phyloP scores from a whole-genome alignment of 2,329 filamentous ascomycete species.

The Samsoniella hepiali region DNA sequence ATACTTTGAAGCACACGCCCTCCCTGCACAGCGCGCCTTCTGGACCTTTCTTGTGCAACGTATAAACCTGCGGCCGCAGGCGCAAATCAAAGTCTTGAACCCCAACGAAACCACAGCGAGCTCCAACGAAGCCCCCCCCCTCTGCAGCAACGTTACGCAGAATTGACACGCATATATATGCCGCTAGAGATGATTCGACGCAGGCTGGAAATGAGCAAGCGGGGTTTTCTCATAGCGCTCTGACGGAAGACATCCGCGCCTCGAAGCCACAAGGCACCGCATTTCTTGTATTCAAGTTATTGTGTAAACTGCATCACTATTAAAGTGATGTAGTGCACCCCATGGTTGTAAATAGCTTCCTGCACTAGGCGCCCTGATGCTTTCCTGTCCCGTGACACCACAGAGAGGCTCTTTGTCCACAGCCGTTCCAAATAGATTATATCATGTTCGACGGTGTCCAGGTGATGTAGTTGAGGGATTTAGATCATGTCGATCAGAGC shows the following conservation, averaged over 20 bases:
- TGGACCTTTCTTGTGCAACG: not conserved
- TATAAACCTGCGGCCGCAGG: not conserved
- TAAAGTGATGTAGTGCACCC: not conserved
- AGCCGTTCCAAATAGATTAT: not conserved
- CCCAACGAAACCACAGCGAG: not conserved
- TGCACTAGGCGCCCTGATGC: not conserved
- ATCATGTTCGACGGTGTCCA: not conserved
- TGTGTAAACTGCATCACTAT: not conserved
- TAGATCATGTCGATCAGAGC: constrained; percentile 1
- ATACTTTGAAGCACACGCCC: not conserved
- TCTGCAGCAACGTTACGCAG: not conserved
- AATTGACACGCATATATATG: not conserved
- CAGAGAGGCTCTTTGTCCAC: not conserved
- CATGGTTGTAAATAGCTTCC: not conserved
- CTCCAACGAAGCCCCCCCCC: not conserved
- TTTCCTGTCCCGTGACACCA: not conserved
- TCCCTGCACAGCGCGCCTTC: not conserved
- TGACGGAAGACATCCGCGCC: not conserved
- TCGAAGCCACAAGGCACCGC: not conserved
- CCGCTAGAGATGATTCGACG: not conserved
- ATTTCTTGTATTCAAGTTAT: not conserved
- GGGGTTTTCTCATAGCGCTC: not conserved
- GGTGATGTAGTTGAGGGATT: not conserved
- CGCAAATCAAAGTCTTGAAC: constrained; percentile 4
- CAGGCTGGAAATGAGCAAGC: not conserved